These are phyloP conservation scores for Tripterygium wilfordii DNA, from an alignment of 177 flowering plant species.

Conservation along the genomic window DNA sequence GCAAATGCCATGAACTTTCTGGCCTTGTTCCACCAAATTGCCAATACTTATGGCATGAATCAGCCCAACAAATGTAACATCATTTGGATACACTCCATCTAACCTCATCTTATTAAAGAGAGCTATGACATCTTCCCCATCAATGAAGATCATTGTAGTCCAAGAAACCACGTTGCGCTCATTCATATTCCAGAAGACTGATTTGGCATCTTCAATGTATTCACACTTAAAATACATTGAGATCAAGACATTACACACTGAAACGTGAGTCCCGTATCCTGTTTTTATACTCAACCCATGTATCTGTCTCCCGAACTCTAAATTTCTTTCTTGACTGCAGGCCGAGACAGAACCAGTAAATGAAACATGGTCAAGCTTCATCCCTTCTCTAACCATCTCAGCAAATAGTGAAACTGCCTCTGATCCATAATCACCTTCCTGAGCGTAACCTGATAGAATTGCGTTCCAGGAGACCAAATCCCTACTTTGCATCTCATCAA, in stretches of 20 bases:
- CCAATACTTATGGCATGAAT: conserved; percentile 47
- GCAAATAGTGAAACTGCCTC: conserved; percentile 48
- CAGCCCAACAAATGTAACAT: conserved; percentile 75
- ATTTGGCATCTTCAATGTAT: conserved; percentile 31
- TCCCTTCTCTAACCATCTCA: conserved; percentile 54
- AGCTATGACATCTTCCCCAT: conserved; percentile 45
- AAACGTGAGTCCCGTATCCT: conserved; percentile 46
- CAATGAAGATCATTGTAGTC: conserved; percentile 77
- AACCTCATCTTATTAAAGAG: conserved; percentile 61
- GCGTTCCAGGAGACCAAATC: conserved; percentile 91
- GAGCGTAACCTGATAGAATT: conserved; percentile 67
- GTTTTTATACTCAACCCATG: conserved; percentile 55
- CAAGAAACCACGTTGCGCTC: conserved; percentile 81
- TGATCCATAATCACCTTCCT: conserved; percentile 49
- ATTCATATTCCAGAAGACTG: conserved; percentile 54
- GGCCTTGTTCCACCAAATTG: conserved; percentile 41
- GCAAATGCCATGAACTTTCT: conserved; percentile 62
- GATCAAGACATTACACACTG: conserved; percentile 73
- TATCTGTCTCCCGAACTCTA: conserved; percentile 58
- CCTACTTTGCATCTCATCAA: conserved; percentile 54
- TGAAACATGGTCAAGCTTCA: conserved; percentile 70
- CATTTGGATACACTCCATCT: conserved; percentile 74
- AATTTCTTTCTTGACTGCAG: conserved; percentile 58
- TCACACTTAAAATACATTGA: conserved; percentile 71
- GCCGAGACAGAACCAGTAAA: conserved; percentile 67